Evolutionary conservation across 164 flowering plant species (phyloP), one percentile per base, ranked within the genome.

Genomic region (Kingdonia uniflora): DNA sequence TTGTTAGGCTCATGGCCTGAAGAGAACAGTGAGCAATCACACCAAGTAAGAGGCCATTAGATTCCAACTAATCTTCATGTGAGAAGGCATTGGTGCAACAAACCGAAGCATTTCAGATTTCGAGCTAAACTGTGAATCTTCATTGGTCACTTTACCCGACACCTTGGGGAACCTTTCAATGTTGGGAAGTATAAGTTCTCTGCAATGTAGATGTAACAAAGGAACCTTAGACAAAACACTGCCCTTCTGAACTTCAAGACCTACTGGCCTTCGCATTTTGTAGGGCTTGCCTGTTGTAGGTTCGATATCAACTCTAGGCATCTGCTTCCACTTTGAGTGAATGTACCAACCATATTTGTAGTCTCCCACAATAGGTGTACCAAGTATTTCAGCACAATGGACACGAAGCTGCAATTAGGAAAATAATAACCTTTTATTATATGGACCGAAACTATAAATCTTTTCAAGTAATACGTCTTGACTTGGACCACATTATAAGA

Each of bases 61-160:
- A 66, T 87, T 85, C 96, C 96, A 91, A 70, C 95, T 87, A 24
- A 91, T 91, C 71, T 76, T 85, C 96, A 91, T 91, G 66, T 85
- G 96, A 26, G 82, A 71, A 16, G 98, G 88, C 95, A 87, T 87
- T 5, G 80, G 54, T 24, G 86, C 96, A 29, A 91, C 94, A 63
- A 91, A 85, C 23, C 94, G 76, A 24, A 85, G 84, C 24, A 80
- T 51, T 66, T 87, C 86, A 5, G 73, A 74, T 51, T 74, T 77
- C 0, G 64, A 42, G 38, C 67, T 61, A 41, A 61, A 33, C 42
- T 47, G 8, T 1, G 39, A 19, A 29, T 52, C 22, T 17, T 40
- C 35, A 42, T 59, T 55, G 5, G 73, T 42, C 35, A 58, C 52
- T 19, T 39, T 33, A 21, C 53, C 64, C 37, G 58, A 62, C 53